Base-by-base conservation (phyloP, 140 eudicot species). In the Senecio squalidus region DNA sequence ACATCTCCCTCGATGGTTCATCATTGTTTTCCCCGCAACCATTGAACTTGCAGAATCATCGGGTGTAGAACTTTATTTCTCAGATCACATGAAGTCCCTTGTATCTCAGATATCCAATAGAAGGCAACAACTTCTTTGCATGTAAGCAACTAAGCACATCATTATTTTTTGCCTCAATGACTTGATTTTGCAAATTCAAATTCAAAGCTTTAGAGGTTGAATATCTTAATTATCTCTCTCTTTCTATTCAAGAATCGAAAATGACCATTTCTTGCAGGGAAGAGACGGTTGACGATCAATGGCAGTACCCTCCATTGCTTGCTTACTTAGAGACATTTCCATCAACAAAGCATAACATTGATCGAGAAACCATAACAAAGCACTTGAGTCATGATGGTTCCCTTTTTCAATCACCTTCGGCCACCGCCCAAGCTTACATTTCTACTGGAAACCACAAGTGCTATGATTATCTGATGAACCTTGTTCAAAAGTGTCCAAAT, bases 391-490 rank as follows among this genome's bases (percentile, higher is more conserved):
- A 67, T 55, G 82, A 73, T 65, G 86, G 84, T 9, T 79, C 86
- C 3, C 56, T 79, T 20, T 79, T 79, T 34, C 74, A 73, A 40
- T 83, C 86, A 43, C 92, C 92, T 20, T 76, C 83, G 5, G 83
- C 84, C 58, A 76, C 86, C 0, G 92, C 83, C 6, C 60, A 43
- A 9, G 91, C 83, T 0, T 83, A 68, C 44, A 51, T 83, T 54
- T 39, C 67, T 17, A 83, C 86, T 0, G 49, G 75, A 67, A 67
- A 83, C 66, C 52, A 51, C 13, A 57, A 68, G 21, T 79, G 86
- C 58, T 58, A 76, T 22, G 53, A 62, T 6, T 79, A 83, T 64
- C 69, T 83, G n/a, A 54, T 54, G 13, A 66, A 77, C 21, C 71
- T 80, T 49, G 56, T 77, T 50, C 74, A 44, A 39, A 64, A 36